phyloP scores from a whole-genome alignment of 495 filamentous ascomycete species.

The Letharia columbiana region DNA sequence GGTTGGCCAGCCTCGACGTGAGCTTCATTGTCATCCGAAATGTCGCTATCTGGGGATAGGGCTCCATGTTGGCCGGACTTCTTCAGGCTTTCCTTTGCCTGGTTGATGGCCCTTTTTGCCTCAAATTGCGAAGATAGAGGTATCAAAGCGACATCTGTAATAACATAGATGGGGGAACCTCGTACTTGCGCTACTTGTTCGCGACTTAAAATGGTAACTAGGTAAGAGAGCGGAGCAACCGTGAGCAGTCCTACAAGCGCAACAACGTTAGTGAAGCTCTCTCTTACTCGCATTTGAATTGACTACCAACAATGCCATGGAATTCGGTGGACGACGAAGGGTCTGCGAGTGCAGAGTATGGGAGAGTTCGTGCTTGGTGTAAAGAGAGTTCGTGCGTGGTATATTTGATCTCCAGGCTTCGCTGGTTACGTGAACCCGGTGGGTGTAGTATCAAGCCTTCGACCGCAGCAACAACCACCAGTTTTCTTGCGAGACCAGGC shows the following conservation, averaged over 20 bases:
- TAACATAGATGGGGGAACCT: slow-evolving; percentile 71
- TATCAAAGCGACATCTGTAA: slow-evolving; percentile 80
- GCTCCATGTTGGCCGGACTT: slow-evolving; percentile 28
- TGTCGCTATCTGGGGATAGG: slow-evolving; percentile 29
- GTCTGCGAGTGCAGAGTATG: slow-evolving; percentile 5
- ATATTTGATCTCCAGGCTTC: slow-evolving; percentile 63
- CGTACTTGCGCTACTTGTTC: slow-evolving; percentile 82
- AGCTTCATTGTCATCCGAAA: slow-evolving; percentile 23
- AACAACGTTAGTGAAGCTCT: slow-evolving; percentile 16
- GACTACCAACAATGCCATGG: slow-evolving; percentile 77
- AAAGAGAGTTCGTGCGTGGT: slow-evolving; percentile 56
- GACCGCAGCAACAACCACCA: slow-evolving; percentile 70
- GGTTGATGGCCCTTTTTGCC: slow-evolving; percentile 58
- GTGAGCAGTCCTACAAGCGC: slow-evolving; percentile 54
- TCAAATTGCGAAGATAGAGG: slow-evolving; percentile 69
- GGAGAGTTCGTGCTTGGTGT: slow-evolving; percentile 51
- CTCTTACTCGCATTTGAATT: slow-evolving; percentile 3
- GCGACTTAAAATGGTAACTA: slow-evolving; percentile 73
- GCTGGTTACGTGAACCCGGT: slow-evolving; percentile 42
- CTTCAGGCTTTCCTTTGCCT: slow-evolving; percentile 45
- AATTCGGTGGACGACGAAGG: slow-evolving; percentile 49
- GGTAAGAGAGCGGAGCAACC: slow-evolving; percentile 65
- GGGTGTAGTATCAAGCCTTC: slow-evolving; percentile 84
- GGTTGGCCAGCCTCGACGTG: slow-evolving; percentile 25
- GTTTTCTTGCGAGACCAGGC: slow-evolving; percentile 68